Evolutionary conservation across 2,329 filamentous ascomycete species (phyloP).

Genomic region (Pseudocercospora cruenta): DNA sequence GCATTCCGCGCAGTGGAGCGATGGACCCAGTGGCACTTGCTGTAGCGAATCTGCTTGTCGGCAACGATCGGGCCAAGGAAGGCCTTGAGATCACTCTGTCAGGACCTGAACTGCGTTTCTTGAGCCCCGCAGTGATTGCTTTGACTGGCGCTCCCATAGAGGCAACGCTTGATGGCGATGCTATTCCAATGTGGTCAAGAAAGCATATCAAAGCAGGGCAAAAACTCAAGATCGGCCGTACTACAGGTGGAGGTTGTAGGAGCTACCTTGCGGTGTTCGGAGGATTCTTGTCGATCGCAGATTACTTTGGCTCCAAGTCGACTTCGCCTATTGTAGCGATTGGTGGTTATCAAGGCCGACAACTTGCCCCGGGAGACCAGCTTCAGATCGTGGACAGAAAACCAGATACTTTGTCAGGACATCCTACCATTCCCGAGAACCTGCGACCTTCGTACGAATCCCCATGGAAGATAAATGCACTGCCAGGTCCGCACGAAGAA

Average conservation of each 20-base stretch:
- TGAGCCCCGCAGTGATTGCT: conserved; percentile 58
- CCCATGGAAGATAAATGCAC: conserved; percentile 57
- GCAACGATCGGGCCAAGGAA: conserved; percentile 57
- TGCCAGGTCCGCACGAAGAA: conserved; percentile 61
- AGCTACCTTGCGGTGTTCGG: conserved; percentile 63
- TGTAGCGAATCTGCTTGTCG: conserved; percentile 63
- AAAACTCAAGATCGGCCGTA: conserved; percentile 59
- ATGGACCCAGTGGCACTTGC: conserved; percentile 65
- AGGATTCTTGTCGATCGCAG: conserved; percentile 57
- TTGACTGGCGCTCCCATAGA: conserved; percentile 61
- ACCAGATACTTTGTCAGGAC: conserved; percentile 37
- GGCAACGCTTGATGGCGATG: conserved; percentile 53
- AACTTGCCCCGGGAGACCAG: conserved; percentile 58
- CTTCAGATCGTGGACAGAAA: conserved; percentile 50
- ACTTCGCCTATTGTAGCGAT: conserved; percentile 62
- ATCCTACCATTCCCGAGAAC: conserved; percentile 47
- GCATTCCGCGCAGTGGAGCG: conserved; percentile 62
- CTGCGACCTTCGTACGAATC: conserved; percentile 55
- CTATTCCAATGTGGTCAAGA: conserved; percentile 60
- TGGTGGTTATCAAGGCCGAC: conserved; percentile 63
- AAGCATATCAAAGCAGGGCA: conserved; percentile 56
- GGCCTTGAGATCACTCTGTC: conserved; percentile 63
- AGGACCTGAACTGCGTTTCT: conserved; percentile 62
- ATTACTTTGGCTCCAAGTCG: conserved; percentile 63
- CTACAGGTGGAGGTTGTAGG: conserved; percentile 57